These are phyloP conservation scores for Gleditsia sinensis DNA, from an alignment of 306 rosid genomes.

Conservation along the genomic window DNA sequence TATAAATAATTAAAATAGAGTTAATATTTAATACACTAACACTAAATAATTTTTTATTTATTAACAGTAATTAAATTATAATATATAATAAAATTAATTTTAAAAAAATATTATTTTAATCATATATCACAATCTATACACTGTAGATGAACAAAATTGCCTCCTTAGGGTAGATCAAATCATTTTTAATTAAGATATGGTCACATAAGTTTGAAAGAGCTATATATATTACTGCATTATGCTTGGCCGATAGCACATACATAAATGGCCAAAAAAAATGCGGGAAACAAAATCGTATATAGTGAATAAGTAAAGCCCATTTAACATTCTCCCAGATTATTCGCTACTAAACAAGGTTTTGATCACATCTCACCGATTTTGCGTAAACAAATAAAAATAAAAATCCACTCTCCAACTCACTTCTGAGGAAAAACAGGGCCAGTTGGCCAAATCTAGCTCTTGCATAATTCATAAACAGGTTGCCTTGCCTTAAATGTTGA, in stretches of 20 bases:
- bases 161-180: too few relatives aligned
- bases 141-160: too few relatives aligned
- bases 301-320: background rate
- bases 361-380: slow-evolving; percentile 9
- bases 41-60: too few relatives aligned
- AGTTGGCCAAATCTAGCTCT: background rate
- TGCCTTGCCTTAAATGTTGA: slow-evolving; percentile 50
- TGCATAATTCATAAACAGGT: slow-evolving; percentile 24
- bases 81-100: too few relatives aligned
- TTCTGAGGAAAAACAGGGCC: background rate
- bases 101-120: too few relatives aligned
- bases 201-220: too few relatives aligned
- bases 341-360: slow-evolving; percentile 2
- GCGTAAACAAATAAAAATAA: slow-evolving; percentile 12
- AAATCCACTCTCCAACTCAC: background rate
- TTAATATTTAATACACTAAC: too few relatives aligned
- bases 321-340: slow-evolving; percentile 11
- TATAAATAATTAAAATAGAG: too few relatives aligned
- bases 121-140: too few relatives aligned
- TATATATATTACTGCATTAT: slow-evolving; percentile 18
- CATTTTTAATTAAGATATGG: too few relatives aligned
- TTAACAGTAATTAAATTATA: too few relatives aligned
- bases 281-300: background rate
- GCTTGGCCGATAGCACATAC: background rate
- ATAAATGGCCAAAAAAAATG: slow-evolving; percentile 21